Evolutionary conservation across 495 filamentous ascomycete species (phyloP), one percentile per base, ranked within the genome.

Genomic region (Penicillium taxi): DNA sequence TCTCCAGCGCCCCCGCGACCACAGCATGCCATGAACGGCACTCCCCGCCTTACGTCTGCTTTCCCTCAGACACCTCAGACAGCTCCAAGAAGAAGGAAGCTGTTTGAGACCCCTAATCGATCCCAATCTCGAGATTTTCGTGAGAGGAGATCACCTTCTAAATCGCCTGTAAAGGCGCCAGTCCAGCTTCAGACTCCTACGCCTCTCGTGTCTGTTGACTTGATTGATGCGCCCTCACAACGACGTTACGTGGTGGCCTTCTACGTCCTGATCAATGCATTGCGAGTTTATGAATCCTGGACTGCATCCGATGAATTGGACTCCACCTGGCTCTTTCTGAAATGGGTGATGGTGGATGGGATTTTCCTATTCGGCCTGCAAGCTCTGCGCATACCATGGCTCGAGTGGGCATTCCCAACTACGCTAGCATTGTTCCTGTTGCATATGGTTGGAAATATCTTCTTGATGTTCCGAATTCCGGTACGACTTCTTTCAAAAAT

Each of bases 391-490:
- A 94, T 98, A 68, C 91, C 91, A 39, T 96, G 91, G 91, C 71
- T 98, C 25, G 84, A 96, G 69, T 85, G 88, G 71, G 82, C 81
- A 2, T 77, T 83, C 39, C 67, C 77, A 9, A 82, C 80, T 1
- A 81, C 82, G 9, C 63, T 78, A 18, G 58, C 66, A 1, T 52
- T 83, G 11, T 88, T 86, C 51, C 47, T 84, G 7, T 31, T 70
- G 2, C 86, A 94, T 55, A 70, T 80, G 1, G 49, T 83, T 6
- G 58, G 83, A 14, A 85, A 95, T 64, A 77, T 75, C 41, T 76
- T 93, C 52, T 60, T 96, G 36, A 96, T 95, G 86, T 95, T 94
- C 55, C 83, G 84, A 39, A 81, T 95, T 32, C 81, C 82, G 25
- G 78, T 88, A 56, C 38, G 81, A 58, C n/a, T n/a, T 9, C 27